These are phyloP conservation scores for Ceratobasidium sp. DNA, from an alignment of 1,284 basidiomycete species.

Conservation along the genomic window DNA sequence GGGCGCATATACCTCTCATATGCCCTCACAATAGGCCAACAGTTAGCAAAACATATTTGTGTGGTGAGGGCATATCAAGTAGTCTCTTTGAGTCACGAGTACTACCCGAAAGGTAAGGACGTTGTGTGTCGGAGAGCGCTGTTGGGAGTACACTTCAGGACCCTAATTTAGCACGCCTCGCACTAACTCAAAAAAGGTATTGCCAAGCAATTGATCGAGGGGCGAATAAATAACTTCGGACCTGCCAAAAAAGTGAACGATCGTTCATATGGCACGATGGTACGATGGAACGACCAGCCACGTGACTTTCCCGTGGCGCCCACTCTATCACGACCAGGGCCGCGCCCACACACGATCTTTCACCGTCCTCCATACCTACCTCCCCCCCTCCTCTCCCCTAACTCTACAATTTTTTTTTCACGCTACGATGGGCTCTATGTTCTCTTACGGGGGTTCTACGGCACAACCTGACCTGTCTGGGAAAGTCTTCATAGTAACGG, in stretches of 20 bases:
- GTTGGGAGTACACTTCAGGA: no score
- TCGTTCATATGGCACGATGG: neutral
- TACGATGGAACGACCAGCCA: slow-evolving; percentile 6
- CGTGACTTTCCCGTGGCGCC: neutral
- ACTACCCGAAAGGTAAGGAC: no score
- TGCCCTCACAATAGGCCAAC: no score
- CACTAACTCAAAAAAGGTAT: no score
- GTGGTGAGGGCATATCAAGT: no score
- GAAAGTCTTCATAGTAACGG: slow-evolving; percentile 61
- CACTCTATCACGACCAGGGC: neutral
- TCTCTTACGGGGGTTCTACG: neutral
- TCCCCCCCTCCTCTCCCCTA: no score
- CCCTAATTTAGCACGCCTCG: no score
- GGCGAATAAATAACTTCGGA: no score
- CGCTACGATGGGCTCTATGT: slow-evolving; percentile 18
- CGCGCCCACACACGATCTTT: neutral
- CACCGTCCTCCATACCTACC: neutral
- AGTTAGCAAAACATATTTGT: no score
- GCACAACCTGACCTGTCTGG: slow-evolving; percentile 56
- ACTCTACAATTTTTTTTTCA: neutral
- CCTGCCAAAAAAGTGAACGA: neutral
- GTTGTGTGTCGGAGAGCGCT: no score
- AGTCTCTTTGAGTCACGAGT: no score
- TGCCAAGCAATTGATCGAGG: neutral
- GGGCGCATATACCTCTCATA: no score